Conservation (phyloP, 2,329 filamentous ascomycete genomes). For the Venturia aucupariae region DNA sequence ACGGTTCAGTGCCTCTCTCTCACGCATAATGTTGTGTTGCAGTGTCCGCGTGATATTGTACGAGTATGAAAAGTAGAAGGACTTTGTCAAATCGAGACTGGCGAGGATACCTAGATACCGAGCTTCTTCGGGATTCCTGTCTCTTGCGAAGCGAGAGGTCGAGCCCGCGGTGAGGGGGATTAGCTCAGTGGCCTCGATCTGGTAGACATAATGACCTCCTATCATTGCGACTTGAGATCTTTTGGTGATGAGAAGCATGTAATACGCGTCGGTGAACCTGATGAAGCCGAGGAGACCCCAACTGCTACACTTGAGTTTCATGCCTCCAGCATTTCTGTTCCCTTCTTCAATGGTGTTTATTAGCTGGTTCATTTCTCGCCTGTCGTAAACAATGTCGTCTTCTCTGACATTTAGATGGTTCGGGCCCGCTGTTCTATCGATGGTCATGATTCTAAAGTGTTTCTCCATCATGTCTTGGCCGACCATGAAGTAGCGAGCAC, state of each 20-base stretch:
- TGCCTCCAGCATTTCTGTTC: slow-evolving; percentile 79
- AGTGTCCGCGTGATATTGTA: slow-evolving; percentile 91
- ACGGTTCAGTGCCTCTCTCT: slow-evolving; percentile 60
- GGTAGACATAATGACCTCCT: slow-evolving; percentile 91
- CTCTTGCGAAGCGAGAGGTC: slow-evolving; percentile 60
- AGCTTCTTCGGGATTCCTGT: slow-evolving; percentile 79
- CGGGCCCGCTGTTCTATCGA: slow-evolving; percentile 76
- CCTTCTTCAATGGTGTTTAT: slow-evolving; percentile 91
- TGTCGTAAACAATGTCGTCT: slow-evolving; percentile 89
- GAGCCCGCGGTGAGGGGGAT: slow-evolving; percentile 71
- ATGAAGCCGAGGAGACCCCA: slow-evolving; percentile 96
- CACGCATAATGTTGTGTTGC: slow-evolving; percentile 81
- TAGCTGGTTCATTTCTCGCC: slow-evolving; percentile 87
- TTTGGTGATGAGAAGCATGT: slow-evolving; percentile 95
- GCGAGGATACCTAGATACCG: slow-evolving; percentile 82
- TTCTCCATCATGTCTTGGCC: slow-evolving; percentile 85
- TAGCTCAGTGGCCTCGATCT: slow-evolving; percentile 87
- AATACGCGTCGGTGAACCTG: slow-evolving; percentile 88
- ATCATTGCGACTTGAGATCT: slow-evolving; percentile 93
- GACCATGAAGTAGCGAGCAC: slow-evolving; percentile 86
- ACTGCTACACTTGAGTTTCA: slow-evolving; percentile 80
- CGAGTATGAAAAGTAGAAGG: slow-evolving; percentile 97
- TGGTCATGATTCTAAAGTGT: slow-evolving; percentile 85
- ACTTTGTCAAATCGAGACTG: slow-evolving; percentile 80
- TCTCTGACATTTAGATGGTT: slow-evolving; percentile 78